Percentiles rank a stretch among this genome's conserved stretches.
phyloP scores from a whole-genome alignment of 2,329 filamentous ascomycete species.

The Aspergillus sp. region DNA sequence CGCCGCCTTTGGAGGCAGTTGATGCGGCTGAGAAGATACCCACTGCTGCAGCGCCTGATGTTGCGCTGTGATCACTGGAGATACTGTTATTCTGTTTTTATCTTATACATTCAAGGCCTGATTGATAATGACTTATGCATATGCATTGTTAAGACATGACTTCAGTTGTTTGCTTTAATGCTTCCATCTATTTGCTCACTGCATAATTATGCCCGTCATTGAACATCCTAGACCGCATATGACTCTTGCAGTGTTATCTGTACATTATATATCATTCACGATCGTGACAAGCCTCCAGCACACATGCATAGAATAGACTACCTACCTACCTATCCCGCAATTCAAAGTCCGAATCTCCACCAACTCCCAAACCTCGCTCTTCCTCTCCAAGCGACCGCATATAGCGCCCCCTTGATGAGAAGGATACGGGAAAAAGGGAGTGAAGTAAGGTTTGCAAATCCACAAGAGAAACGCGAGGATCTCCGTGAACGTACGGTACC shows the following conservation, averaged over 20 bases:
- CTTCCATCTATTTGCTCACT: neutral
- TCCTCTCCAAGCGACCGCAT: slow-evolving; percentile 44
- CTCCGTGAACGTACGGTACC: slow-evolving; percentile 17
- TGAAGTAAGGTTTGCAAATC: slow-evolving; percentile 16
- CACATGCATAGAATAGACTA: neutral
- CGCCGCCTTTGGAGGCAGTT: slow-evolving; percentile 35
- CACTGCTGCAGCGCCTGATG: slow-evolving; percentile 9
- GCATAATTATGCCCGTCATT: neutral
- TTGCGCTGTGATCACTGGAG: slow-evolving; percentile 7
- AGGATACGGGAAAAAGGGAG: slow-evolving; percentile 30
- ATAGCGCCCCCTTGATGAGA: slow-evolving; percentile 42
- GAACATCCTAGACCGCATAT: neutral
- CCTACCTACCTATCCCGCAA: neutral
- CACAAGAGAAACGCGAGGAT: slow-evolving; percentile 11
- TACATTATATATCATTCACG: neutral
- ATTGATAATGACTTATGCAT: neutral
- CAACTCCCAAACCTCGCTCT: neutral
- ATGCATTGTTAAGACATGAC: neutral
- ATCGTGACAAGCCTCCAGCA: neutral
- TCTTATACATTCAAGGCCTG: no score
- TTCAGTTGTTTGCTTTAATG: neutral
- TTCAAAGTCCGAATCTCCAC: neutral
- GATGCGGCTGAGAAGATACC: slow-evolving; percentile 27
- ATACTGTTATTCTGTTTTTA: neutral
- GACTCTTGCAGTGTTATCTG: neutral